Evolutionary conservation across 371 early-diverging fungal species (phyloP).

Genomic region (Massospora cicadina): DNA sequence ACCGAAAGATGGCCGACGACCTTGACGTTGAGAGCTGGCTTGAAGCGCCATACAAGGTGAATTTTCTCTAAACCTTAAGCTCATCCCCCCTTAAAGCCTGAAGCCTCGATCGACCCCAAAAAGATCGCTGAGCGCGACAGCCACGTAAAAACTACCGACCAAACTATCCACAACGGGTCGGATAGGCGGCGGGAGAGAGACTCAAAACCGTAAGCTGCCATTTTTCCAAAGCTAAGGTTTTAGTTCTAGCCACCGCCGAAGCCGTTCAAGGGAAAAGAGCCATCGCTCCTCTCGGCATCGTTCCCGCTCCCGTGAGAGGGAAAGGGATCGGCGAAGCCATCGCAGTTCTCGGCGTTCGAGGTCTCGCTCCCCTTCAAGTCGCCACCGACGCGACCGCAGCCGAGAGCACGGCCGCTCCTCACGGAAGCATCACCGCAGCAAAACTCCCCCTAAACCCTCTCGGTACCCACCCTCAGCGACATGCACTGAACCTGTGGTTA

Average conservation of each 20-base stretch:
- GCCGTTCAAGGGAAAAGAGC: not conserved
- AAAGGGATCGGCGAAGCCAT: slow-evolving; percentile 7
- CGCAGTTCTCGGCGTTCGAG: not conserved
- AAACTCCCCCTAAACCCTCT: not conserved
- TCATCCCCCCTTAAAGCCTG: not conserved
- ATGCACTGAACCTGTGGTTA: not conserved
- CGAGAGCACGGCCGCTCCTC: not conserved
- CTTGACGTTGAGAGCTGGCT: slow-evolving; percentile 9
- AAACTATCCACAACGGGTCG: not conserved
- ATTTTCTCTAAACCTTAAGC: not conserved
- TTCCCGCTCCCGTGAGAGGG: not conserved
- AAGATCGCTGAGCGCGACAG: too few species aligned
- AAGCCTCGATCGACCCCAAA: not conserved
- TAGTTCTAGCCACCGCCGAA: not conserved
- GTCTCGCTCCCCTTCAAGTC: not conserved
- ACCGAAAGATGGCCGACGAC: slow-evolving; percentile 9
- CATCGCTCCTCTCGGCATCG: slow-evolving; percentile 7
- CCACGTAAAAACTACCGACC: too few species aligned
- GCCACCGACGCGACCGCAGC: slow-evolving; percentile 1
- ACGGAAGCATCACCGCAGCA: not conserved
- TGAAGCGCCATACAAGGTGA: slow-evolving; percentile 9
- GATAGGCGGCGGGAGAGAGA: not conserved
- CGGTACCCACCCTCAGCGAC: not conserved
- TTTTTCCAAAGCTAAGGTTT: not conserved
- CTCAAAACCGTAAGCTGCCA: not conserved